A percentile compares a stretch with the other conserved stretches of the same genome.
phyloP scores from a whole-genome alignment of 371 early-diverging fungal genomes.

The Mucor ambiguus region DNA sequence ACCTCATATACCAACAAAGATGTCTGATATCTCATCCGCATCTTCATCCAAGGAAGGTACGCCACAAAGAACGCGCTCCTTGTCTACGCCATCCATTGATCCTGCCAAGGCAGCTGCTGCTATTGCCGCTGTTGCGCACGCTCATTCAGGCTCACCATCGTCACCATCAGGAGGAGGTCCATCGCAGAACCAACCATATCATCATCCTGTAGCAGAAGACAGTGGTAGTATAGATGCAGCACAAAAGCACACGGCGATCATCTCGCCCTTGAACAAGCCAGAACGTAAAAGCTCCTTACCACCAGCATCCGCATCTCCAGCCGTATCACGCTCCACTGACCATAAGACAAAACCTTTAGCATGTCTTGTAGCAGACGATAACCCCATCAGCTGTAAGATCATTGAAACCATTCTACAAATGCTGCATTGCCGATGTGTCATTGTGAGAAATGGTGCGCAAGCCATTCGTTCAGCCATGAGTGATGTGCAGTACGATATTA shows the following conservation, averaged over 20 bases:
- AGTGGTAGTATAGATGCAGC: neutral
- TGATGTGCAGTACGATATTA: slow-evolving; percentile 85
- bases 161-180: neutral
- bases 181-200: neutral
- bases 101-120: slow-evolving; percentile 24
- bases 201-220: neutral
- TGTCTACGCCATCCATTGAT: slow-evolving; percentile 27
- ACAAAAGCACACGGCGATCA: neutral
- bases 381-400: slow-evolving; percentile 86
- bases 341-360: slow-evolving; percentile 34
- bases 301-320: neutral
- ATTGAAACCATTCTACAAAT: slow-evolving; percentile 82
- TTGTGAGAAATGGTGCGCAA: slow-evolving; percentile 90
- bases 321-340: neutral
- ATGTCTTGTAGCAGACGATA: slow-evolving; percentile 87
- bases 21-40: slow-evolving; percentile 19
- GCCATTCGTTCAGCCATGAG: slow-evolving; percentile 90
- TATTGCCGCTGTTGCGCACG: slow-evolving; percentile 12
- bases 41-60: slow-evolving; percentile 24
- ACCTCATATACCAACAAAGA: slow-evolving; percentile 29
- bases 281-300: slow-evolving; percentile 6
- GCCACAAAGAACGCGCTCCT: slow-evolving; percentile 19
- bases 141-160: neutral
- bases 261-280: slow-evolving; percentile 13
- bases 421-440: slow-evolving; percentile 77